A percentile compares a stretch with the other conserved stretches of the same genome.
Evolutionary conservation across 148 eudicot species (phyloP).

Genomic region (Nepenthes mirabilis): DNA sequence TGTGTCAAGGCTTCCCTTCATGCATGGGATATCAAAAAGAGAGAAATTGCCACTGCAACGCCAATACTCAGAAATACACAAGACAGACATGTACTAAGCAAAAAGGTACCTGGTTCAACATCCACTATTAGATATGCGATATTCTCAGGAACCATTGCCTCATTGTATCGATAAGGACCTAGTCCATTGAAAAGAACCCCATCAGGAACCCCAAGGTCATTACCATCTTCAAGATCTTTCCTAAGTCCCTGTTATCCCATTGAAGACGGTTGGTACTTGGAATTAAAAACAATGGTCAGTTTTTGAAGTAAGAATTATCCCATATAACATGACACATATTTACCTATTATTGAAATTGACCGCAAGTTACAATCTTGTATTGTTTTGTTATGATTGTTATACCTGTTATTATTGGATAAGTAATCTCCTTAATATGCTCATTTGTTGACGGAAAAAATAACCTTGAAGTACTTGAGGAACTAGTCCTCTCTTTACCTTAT

Average conservation of each 20-base stretch:
- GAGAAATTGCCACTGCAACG: background rate
- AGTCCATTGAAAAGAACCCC: slow-evolving; percentile 81
- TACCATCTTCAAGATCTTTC: slow-evolving; percentile 50
- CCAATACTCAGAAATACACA: background rate
- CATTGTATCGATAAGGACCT: slow-evolving; percentile 82
- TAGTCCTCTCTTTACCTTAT: too few relatives aligned
- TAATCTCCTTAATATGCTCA: too few relatives aligned
- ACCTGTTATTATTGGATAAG: too few relatives aligned
- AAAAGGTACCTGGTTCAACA: slow-evolving; percentile 78
- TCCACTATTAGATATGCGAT: slow-evolving; percentile 41
- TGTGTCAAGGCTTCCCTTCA: too few relatives aligned
- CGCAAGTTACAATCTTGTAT: too few relatives aligned
- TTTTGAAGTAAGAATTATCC: background rate
- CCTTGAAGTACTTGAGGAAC: too few relatives aligned
- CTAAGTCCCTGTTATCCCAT: slow-evolving; percentile 60
- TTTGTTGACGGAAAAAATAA: too few relatives aligned
- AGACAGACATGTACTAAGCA: background rate
- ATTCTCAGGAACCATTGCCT: slow-evolving; percentile 49
- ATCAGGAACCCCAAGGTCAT: slow-evolving; percentile 74
- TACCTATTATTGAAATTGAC: too few relatives aligned
- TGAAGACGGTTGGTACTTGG: slow-evolving; percentile 1
- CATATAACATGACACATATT: too few relatives aligned
- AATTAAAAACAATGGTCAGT: slow-evolving; percentile 8
- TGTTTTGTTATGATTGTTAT: too few relatives aligned
- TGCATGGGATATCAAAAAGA: background rate